Evolutionary conservation across 2,329 filamentous ascomycete species (phyloP), one percentile per base, ranked within the genome.

Genomic region (Zymoseptoria ardabiliae): DNA sequence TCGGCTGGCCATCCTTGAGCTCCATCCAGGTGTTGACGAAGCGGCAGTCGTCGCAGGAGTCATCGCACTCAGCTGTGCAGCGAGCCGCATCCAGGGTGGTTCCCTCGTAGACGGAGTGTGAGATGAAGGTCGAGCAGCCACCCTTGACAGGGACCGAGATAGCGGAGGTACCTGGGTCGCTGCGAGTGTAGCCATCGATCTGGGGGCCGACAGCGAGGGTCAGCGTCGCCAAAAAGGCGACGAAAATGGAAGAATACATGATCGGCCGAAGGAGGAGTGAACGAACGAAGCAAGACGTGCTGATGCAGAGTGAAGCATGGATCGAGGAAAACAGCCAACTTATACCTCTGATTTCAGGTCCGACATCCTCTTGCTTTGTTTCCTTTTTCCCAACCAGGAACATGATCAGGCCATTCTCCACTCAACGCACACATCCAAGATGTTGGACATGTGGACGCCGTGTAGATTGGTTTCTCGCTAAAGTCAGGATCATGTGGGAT

Each of bases 21-120:
- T 76, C 60, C 55, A 78, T 65, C 60, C 74, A 78, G 0, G 72
- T 68, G 54, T 74, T 74, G 66, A 76, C 74, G 70, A 69, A 69
- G 22, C 21, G 54, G 56, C 65, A 67, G 17, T 19, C 22, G 8
- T 22, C 51, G 22, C 21, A 25, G n/a, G 51, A n/a, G 20, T 53
- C 51, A 19, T 53, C 51, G 17, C 51, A 53, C 8, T 53, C 51
- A 11, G n/a, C 11, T 10, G 25, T 30, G 13, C 51, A 53, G n/a
- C 51, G 51, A 11, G 22, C 22, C 21, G 51, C 20, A 23, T 23
- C 22, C 6, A 19, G 17, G 51, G 51, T 53, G 9, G 28, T 28
- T 9, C 28, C 22, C 20, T 23, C 20, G 22, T 53, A 53, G 20
- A 28, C 28, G 9, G 20, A 25, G 51, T 53, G 51, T 23, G 22